phyloP scores from a whole-genome alignment of 75 land plant genomes.

The Larix kaempferi region DNA sequence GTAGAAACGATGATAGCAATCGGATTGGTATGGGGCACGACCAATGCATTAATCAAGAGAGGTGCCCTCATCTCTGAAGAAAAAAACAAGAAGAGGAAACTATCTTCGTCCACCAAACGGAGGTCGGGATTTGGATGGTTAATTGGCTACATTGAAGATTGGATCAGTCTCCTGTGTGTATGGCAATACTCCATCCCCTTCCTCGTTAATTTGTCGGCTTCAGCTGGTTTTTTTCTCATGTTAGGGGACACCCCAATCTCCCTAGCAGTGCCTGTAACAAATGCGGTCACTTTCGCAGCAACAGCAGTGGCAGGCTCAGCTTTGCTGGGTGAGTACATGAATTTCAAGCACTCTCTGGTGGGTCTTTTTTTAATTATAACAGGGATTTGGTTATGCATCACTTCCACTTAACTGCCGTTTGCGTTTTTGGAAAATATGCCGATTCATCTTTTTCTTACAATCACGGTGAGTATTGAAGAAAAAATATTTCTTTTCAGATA shows the following conservation, averaged over 20 bases:
- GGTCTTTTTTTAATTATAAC: conserved; percentile 67
- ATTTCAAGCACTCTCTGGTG: conserved; percentile 26
- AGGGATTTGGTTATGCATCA: conserved; percentile 72
- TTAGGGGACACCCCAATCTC: conserved; percentile 75
- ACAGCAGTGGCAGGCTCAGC: conserved; percentile 72
- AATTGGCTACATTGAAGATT: conserved; percentile 16
- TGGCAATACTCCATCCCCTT: conserved; percentile 96
- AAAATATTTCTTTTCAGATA: no score
- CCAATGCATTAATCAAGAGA: conserved; percentile 92
- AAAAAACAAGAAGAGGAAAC: conserved; percentile 3
- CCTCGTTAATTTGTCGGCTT: conserved; percentile 74
- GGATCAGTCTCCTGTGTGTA: conserved; percentile 61
- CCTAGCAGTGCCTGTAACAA: conserved; percentile 94
- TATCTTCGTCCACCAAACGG: not conserved
- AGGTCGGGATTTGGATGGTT: conserved; percentile 3
- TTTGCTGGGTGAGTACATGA: conserved; percentile 60
- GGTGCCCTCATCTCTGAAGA: conserved; percentile 74
- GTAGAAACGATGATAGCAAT: conserved; percentile 64
- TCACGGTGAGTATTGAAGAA: no score
- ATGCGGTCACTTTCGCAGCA: conserved; percentile 89
- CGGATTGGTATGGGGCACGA: conserved; percentile 90
- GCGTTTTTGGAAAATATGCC: no score
- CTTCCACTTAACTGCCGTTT: conserved; percentile 4
- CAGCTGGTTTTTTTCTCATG: conserved; percentile 72
- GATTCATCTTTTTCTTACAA: no score